Evolutionary conservation across 2,329 filamentous ascomycete genomes (phyloP).

Genomic region (Magnaporthiopsis poae): DNA sequence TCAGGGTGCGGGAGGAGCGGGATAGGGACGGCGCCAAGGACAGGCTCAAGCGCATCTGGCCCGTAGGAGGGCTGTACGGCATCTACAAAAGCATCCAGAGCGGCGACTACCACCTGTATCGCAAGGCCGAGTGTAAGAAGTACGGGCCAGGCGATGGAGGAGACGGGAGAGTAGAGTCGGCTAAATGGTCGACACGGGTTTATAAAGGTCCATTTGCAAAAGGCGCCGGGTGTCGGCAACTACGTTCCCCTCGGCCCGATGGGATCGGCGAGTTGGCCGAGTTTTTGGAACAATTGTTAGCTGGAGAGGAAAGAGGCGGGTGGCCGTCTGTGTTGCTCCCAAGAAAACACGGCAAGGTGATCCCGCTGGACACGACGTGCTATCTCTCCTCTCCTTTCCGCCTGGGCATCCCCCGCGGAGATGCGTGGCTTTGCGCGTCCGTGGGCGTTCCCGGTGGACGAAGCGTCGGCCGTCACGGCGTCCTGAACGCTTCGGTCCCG

Average conservation of each 20-base stretch:
- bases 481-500: background rate
- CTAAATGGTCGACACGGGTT: no score
- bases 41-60: conserved; percentile 39
- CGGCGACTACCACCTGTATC: conserved; percentile 44
- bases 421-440: background rate
- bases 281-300: no score
- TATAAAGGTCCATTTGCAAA: background rate
- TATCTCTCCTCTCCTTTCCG: background rate
- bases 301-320: background rate
- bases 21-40: conserved; percentile 24
- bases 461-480: background rate
- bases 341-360: background rate
- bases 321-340: background rate
- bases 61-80: conserved; percentile 49
- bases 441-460: background rate
- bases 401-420: no score
- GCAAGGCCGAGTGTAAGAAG: conserved; percentile 43
- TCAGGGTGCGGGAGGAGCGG: conserved; percentile 36
- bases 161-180: background rate
- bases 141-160: background rate
- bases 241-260: background rate
- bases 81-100: conserved; percentile 50
- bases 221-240: no score
- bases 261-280: background rate
- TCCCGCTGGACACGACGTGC: background rate